Evolutionary conservation across 2,329 filamentous ascomycete species (phyloP).

Genomic region (Sporothrix brasiliensis): DNA sequence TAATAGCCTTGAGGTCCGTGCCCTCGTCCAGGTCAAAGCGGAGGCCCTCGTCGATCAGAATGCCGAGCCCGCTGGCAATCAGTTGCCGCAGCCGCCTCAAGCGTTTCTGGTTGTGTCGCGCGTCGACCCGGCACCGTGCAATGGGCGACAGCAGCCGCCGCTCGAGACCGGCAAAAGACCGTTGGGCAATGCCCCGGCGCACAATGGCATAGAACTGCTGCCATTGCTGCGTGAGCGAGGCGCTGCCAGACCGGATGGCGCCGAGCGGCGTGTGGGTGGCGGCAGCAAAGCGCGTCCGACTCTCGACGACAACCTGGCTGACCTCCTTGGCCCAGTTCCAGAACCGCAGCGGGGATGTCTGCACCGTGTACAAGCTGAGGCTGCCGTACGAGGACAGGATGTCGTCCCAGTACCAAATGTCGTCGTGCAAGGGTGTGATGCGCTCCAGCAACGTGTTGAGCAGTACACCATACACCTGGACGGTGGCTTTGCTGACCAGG

Average conservation of each 20-base stretch:
- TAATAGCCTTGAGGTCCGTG: constrained; percentile 46
- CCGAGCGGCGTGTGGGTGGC: constrained; percentile 36
- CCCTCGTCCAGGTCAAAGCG: constrained; percentile 60
- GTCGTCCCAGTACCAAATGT: constrained; percentile 96
- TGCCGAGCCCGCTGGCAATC: constrained; percentile 82
- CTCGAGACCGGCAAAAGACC: constrained; percentile 71
- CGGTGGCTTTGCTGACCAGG: constrained; percentile 83
- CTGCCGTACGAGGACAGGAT: constrained; percentile 76
- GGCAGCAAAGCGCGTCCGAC: constrained; percentile 49
- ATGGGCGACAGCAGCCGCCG: constrained; percentile 76
- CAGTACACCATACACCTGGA: constrained; percentile 84
- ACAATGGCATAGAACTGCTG: constrained; percentile 79
- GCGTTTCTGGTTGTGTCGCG: constrained; percentile 70
- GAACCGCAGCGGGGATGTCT: constrained; percentile 77
- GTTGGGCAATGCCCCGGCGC: constrained; percentile 71
- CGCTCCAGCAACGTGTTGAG: constrained; percentile 77
- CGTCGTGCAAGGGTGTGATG: constrained; percentile 79
- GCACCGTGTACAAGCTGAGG: constrained; percentile 80
- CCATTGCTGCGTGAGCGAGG: constrained; percentile 58
- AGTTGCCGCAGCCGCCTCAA: constrained; percentile 75
- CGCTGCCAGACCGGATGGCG: constrained; percentile 35
- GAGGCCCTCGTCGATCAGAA: constrained; percentile 84
- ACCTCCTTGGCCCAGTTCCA: constrained; percentile 64
- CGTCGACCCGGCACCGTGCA: constrained; percentile 72
- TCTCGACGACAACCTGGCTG: constrained; percentile 68